Evolutionary conservation across 148 eudicot genomes (phyloP), one percentile per base, ranked within the genome.

Genomic region (Cornus controversa): DNA sequence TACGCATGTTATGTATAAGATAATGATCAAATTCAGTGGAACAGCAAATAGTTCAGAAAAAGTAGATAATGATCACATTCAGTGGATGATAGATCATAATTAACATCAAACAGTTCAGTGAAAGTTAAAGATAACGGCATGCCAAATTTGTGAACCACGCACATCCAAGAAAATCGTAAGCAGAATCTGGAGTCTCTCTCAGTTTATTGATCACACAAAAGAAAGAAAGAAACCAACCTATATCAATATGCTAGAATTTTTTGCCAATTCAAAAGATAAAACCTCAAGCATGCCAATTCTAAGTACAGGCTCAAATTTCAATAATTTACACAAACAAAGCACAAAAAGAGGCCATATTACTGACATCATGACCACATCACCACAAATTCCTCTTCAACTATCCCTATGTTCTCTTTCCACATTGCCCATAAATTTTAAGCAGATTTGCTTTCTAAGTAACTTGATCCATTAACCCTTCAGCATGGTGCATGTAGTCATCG

Each of bases 51-150:
- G n/a, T 22, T 45, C 3, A 16, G n/a, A 1, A n/a, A 13, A 24
- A 31, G 11, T 57, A 57, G 22, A 10, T 29, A 29, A 13, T n/a
- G 42, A 70, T 18, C 27, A 57, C 75, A 72, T 27, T 11, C 20
- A 29, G 66, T 22, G 45, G 75, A 57, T 54, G 50, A 57, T 64
- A 54, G 31, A 40, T 40, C 68, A 65, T 71, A 25, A 67, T 42
- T n/a, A 72, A 72, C 26, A 53, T 24, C 42, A 20, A 28, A 53
- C 18, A 71, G n/a, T 22, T 45, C 3, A 16, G n/a, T 0, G n/a
- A 13, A 24, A 31, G 11, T 57, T 15, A 73, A 31, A 57, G 22
- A 10, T 29, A 29, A 13, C 2, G 20, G 14, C 14, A 15, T 20
- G 1, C 1, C 1, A 20, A 29, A 54, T 54, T 10, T 13, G 22